Percentiles rank a stretch among this genome's conserved stretches.
Conservation (phyloP, 140 eudicot species). For the Erigeron philadelphicus region DNA sequence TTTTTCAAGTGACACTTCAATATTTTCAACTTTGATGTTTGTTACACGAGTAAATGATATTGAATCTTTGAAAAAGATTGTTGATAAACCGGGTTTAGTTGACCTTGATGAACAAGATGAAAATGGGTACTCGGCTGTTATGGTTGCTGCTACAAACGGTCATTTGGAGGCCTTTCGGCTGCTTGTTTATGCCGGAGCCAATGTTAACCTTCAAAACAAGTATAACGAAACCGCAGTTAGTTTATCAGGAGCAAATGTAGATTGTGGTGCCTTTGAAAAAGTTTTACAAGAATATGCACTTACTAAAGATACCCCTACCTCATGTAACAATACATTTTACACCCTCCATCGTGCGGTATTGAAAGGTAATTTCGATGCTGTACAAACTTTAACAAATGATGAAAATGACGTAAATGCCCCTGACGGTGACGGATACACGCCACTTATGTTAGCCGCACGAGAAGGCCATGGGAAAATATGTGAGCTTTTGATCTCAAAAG, state of each 20-base stretch:
- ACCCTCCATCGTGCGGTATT: conserved; percentile 61
- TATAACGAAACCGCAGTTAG: conserved; percentile 61
- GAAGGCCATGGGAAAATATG: conserved; percentile 55
- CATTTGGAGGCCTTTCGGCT: conserved; percentile 60
- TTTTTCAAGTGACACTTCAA: conserved; percentile 38
- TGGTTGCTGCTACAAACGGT: conserved; percentile 67
- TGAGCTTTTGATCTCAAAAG: conserved; percentile 53
- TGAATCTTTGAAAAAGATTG: conserved; percentile 45
- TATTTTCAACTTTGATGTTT: conserved; percentile 53
- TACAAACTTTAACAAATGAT: conserved; percentile 21
- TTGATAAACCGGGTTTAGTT: conserved; percentile 36
- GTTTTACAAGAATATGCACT: conserved; percentile 44
- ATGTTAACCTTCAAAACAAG: conserved; percentile 47
- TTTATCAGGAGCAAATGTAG: conserved; percentile 49
- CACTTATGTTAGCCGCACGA: conserved; percentile 82
- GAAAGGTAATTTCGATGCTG: conserved; percentile 40
- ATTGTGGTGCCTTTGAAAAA: conserved; percentile 56
- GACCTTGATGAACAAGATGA: conserved; percentile 61
- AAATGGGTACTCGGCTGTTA: conserved; percentile 63
- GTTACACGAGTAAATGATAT: conserved; percentile 52
- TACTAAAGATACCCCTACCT: conserved; percentile 26
- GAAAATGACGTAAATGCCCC: conserved; percentile 45
- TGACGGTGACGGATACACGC: conserved; percentile 66
- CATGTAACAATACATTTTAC: conserved; percentile 33
- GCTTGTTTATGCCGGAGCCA: conserved; percentile 67